Base-by-base conservation (phyloP, 2,329 filamentous ascomycete genomes). In the Aspergillus calidoustus region DNA sequence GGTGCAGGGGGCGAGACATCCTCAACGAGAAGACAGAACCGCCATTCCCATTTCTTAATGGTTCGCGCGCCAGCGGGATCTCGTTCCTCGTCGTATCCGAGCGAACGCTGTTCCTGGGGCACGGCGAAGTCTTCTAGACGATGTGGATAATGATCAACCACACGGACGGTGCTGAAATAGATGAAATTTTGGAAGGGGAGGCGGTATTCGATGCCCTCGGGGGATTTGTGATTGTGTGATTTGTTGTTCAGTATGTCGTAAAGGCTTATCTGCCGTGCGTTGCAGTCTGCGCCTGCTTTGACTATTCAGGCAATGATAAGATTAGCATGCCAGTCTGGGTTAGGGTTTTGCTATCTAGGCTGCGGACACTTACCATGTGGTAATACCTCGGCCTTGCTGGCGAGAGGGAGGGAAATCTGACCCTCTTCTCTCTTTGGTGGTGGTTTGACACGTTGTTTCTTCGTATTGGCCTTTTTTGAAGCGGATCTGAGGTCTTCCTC, bases 61-160 rank as follows among this genome's bases (percentile, higher is more conserved):
- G 59, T 62, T 11, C 63, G 59, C n/a, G 65, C 56, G 6, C 74
- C 70, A 7, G 74, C 73, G 51, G 76, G 64, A 34, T 57, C 48
- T 7, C 38, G 55, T 11, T 34, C 52, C 17, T 15, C 46, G n/a
- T 57, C 19, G 47, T 57, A 57, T 11, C 70, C 64, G 51, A 68
- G 71, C 25, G 85, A 83, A 54, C 78, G 84, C 74, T 77, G 3
- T 79, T 58, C 81, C 80, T 31, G 9, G 3, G 74, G 76, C 47
- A 81, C 69, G 3, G 90, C 81, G 73, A 97, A 97, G 61, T 94
- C 86, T 65, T 88, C 84, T 1, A 97, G 78, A 1, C 82, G 82
- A 2, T 82, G 77, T 0, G 94, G 94, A 61, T 84, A 86, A 74
- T 91, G 97, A 77, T 97, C 91, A 41, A 96, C 84, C 1, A 96